Base-by-base conservation (phyloP, 495 filamentous ascomycete species). In the Niebla homalea region DNA sequence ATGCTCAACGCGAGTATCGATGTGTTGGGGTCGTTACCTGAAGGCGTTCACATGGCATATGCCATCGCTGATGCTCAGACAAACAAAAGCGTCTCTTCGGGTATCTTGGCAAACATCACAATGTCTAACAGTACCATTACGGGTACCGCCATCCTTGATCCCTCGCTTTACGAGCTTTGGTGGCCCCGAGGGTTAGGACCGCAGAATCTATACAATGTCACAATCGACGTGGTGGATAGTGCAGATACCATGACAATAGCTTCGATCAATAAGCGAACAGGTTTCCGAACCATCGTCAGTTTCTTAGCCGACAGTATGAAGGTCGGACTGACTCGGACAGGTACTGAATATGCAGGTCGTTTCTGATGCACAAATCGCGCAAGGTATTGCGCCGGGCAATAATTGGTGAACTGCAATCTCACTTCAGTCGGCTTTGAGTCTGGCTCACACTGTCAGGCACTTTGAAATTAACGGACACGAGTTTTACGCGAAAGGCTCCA, bases 1-100 rank as follows among this genome's bases (percentile, higher is more conserved):
- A 69, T 85, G 16, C 66, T 85, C 7, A 85, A 85, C 58, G 80
- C 79, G 0, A 85, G 81, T 51, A 60, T 86, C 20, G 81, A 85
- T 58, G 74, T 74, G 45, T 38, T 84, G 4, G 78, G 79, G 3
- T 61, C 47, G 15, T 59, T 81, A 6, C 79, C 79, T 0, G 39
- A 49, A 1, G 63, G 64, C 4, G 64, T 74, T 2, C 67, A 57
- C 0, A 62, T 85, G 63, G 67, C 46, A 1, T 78, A 79, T 58
- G 67, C 68, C n/a, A 68, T 84, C 46, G 63, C 60, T 25, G 76
- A 84, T 51, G 26, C 57, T 4, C 50, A 66, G 11, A 66, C 64
- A 0, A 71, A 74, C 7, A 55, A 61, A n/a, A 65, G 70, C 4
- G 63, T 82, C 7, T 63, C 68, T 5, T 71, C 62, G 8, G 73